Base-by-base conservation (phyloP, 2,329 filamentous ascomycete genomes). In the Paecilomyces formosus region DNA sequence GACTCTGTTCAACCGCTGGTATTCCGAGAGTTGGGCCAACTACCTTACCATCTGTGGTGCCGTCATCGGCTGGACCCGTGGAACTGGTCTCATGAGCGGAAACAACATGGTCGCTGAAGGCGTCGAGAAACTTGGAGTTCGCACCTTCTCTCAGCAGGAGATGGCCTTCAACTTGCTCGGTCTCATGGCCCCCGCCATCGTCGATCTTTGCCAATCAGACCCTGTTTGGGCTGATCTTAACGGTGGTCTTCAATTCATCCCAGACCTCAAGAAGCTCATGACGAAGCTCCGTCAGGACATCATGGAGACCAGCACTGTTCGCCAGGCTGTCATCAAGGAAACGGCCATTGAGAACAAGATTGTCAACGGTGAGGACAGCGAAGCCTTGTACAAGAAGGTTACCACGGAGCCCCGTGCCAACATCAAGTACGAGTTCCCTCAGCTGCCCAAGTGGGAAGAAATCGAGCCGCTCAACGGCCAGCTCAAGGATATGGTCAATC, bases 151-250 rank as follows among this genome's bases (percentile, higher is more conserved):
- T 9, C 94, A 97, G 78, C 92, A 96, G 74, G 94, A 99, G 77
- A 99, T 99, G 94, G 94, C 94, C 15, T 99, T 99, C 83, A 99
- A 99, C 78, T 78, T 99, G 65, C 85, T 99, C 52, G 93, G 94
- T 66, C 85, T 99, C 56, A 96, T 99, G 94, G 89, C 92, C 1
- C 92, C 94, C 39, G 84, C 88, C 28, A 90, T 99, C 68, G 92
- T 96, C 66, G 92, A 99, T 72, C 85, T 99, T 51, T 99, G 94
- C 82, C 94, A 99, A 79, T 82, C 85, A 52, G 91, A 97, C 78
- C 95, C 94, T 11, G 92, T 99, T 60, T 97, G 94, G 77, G 94
- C 94, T 62, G 94, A 99, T 76, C 82, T 99, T 56, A 99, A 99
- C 78, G 94, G 95, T 71, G 95, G 94, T 66, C 85, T 99, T 58